phyloP scores from a whole-genome alignment of 2,329 filamentous ascomycete species.

The Delphinella strobiligena region DNA sequence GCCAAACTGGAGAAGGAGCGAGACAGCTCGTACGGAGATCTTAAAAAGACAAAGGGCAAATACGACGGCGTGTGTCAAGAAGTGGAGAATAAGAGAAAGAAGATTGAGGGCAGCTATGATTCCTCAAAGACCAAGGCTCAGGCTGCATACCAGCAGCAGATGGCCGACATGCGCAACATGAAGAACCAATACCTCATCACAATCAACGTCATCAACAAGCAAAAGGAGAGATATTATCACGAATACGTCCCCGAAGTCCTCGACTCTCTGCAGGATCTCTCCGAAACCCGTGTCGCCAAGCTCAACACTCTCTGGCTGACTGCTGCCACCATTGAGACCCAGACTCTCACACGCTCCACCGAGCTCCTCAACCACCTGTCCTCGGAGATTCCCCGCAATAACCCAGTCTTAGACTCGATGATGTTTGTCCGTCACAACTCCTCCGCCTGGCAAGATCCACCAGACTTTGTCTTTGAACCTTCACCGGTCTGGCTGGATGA shows the following conservation, averaged over 20 bases:
- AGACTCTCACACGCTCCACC: constrained; percentile 62
- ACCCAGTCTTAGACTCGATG: constrained; percentile 82
- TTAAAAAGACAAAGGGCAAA: constrained; percentile 84
- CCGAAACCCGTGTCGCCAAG: constrained; percentile 73
- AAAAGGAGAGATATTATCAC: constrained; percentile 95
- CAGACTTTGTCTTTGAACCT: constrained; percentile 78
- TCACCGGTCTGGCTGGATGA: constrained; percentile 97
- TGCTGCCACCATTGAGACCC: constrained; percentile 67
- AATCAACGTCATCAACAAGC: constrained; percentile 94
- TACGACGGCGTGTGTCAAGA: constrained; percentile 91
- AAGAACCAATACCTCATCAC: constrained; percentile 97
- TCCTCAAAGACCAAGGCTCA: constrained; percentile 77
- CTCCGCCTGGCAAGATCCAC: constrained; percentile 67
- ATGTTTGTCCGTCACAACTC: constrained; percentile 97
- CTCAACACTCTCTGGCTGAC: constrained; percentile 77
- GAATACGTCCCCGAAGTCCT: constrained; percentile 91
- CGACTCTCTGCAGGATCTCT: constrained; percentile 81
- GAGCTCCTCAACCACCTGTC: constrained; percentile 60
- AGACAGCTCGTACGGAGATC: constrained; percentile 68
- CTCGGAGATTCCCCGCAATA: constrained; percentile 75
- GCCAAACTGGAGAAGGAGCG: constrained; percentile 81
- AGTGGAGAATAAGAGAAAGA: constrained; percentile 87
- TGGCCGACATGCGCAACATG: constrained; percentile 89
- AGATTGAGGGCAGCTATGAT: constrained; percentile 86
- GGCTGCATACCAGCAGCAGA: constrained; percentile 80